Evolutionary conservation across 202 grass and related monocot species (phyloP).

Genomic region (Panicum virgatum): DNA sequence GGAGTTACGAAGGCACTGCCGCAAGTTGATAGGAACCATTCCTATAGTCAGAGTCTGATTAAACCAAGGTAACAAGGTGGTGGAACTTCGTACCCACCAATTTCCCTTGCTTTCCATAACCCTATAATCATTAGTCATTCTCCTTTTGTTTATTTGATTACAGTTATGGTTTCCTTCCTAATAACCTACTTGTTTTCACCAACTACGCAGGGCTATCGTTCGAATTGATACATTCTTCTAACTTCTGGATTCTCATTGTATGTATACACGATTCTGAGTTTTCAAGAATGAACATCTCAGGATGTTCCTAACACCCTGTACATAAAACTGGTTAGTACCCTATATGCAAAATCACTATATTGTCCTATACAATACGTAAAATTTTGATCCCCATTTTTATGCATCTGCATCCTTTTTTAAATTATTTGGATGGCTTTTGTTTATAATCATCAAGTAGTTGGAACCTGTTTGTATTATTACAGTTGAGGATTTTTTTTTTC

Average conservation of each 20-base stretch:
- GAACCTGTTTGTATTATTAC: neutral
- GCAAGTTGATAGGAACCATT: neutral
- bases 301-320: neutral
- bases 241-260: neutral
- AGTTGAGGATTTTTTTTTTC: neutral
- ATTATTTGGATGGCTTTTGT: neutral
- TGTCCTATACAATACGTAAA: neutral
- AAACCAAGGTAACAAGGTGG: slow-evolving; percentile 16
- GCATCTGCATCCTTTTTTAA: too few species aligned
- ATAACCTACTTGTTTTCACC: neutral
- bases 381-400: neutral
- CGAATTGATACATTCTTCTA: neutral
- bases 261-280: neutral
- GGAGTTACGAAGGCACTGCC: neutral
- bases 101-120: neutral
- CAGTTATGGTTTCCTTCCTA: neutral
- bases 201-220: neutral
- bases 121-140: neutral
- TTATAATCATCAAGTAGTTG: neutral
- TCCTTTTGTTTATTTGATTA: neutral
- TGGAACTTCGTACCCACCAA: neutral
- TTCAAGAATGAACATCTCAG: neutral
- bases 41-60: neutral
- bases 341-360: neutral
- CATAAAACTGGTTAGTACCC: slow-evolving; percentile 3